Percentiles rank a stretch among this genome's conserved stretches.
Conservation (phyloP, 208 protist genomes). For the Angomonas deanei region DNA sequence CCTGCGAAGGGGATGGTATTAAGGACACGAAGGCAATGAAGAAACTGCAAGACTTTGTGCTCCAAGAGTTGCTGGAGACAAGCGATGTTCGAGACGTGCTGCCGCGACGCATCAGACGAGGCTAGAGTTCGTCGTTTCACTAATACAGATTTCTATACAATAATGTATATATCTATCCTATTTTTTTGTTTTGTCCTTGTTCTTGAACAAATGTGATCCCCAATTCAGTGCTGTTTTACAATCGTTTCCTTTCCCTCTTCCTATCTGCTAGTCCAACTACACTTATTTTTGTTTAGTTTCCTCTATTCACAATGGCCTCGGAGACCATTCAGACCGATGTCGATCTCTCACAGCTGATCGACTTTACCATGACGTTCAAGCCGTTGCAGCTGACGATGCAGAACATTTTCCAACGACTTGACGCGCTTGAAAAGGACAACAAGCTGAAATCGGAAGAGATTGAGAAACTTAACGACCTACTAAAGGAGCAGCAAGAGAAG, state of each 20-base stretch:
- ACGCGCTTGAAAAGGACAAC: conserved; percentile 40
- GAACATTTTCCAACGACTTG: conserved; percentile 50
- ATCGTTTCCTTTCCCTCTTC: conserved; percentile 3
- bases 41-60: conserved; percentile 60
- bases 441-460: conserved; percentile 42
- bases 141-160: no score
- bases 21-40: conserved; percentile 37
- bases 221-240: conserved; percentile 3
- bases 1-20: conserved; percentile 47
- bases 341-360: conserved; percentile 79
- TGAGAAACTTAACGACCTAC: conserved; percentile 14
- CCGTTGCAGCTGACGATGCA: conserved; percentile 70
- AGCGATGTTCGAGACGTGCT: conserved; percentile 79
- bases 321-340: conserved; percentile 42
- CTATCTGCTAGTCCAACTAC: background rate
- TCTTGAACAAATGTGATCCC: background rate
- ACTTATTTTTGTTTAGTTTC: conserved; percentile 13
- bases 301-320: no score
- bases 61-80: conserved; percentile 43
- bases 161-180: background rate
- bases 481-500: conserved; percentile 26
- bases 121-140: no score
- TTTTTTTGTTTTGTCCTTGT: conserved; percentile 6
- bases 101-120: conserved; percentile 51
- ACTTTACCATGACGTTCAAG: conserved; percentile 59